Base-by-base conservation (phyloP, 2,329 filamentous ascomycete species). In the Zasmidium angulare region DNA sequence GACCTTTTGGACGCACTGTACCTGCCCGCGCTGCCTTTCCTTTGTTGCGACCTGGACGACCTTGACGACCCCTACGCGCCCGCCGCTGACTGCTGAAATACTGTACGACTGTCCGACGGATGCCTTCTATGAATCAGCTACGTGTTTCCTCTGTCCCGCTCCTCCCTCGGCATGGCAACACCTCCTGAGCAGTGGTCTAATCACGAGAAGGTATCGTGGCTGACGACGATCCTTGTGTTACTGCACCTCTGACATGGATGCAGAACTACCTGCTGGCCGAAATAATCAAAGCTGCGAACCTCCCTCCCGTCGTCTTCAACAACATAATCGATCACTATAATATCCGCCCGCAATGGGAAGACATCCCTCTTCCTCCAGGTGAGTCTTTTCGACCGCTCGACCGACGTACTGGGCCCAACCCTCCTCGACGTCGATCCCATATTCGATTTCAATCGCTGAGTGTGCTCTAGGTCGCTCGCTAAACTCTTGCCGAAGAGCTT, bases 331-430 rank as follows among this genome's bases (percentile, higher is more conserved):
- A 74, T 61, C 75, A 78, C 54, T 66, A 70, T 59, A 74, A 75
- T 63, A 72, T 79, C 62, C 73, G 75, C 64, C 79, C 79, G 57
- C 73, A 73, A 66, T 83, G 80, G 81, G 75, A 75, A 55, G 75
- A 82, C 56, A 79, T 79, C 63, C 72, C 79, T 46, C 71, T 83
- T 60, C 81, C 81, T 63, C 72, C 72, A 68, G 81, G 81, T 83
- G 74, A 66, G 77, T 20, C 21, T 19, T 22, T 9, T 11, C n/a
- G 21, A 36, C 29, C 20, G 26, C 26, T 23, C 50, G 24, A 43
- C 36, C n/a, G 36, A 43, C 36, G 36, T 43, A 17, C 11, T 43
- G 36, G 36, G 36, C 22, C 43, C 69, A 50, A 36, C 22, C 54
- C 36, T 17, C 36, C 4, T 43, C 36, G 26, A 29, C 26, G 36